Evolutionary conservation across 768 basidiomycete genomes (phyloP).

Genomic region (Leccinum arenicola): DNA sequence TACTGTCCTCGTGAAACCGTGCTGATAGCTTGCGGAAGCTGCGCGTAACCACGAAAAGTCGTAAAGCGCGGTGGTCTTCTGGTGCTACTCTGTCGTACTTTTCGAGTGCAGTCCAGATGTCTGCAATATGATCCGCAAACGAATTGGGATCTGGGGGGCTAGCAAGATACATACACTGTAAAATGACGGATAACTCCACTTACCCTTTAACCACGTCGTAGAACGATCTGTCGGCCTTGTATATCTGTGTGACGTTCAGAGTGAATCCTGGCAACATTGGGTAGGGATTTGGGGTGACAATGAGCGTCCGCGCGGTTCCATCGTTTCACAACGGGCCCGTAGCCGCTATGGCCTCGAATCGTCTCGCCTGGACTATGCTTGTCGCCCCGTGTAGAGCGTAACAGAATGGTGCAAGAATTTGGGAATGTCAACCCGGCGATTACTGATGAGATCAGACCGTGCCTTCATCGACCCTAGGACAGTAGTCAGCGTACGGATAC

Average conservation of each 20-base stretch:
- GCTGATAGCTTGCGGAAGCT: not conserved
- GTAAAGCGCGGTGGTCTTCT: not conserved
- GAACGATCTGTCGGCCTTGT: not conserved
- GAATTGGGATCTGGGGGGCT: not conserved
- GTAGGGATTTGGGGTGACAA: not conserved
- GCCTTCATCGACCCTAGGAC: not conserved
- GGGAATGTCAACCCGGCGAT: not conserved
- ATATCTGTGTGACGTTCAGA: not conserved
- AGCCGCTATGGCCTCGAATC: not conserved
- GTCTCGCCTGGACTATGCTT: not conserved
- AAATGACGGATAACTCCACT: not conserved
- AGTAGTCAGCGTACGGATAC: no score
- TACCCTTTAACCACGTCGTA: not conserved
- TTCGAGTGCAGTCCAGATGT: not conserved
- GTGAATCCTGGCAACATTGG: not conserved
- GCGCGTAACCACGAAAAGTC: not conserved
- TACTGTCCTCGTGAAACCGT: not conserved
- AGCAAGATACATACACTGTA: not conserved
- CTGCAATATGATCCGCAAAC: not conserved
- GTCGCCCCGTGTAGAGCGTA: not conserved
- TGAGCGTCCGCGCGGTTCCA: not conserved
- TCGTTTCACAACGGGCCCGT: not conserved
- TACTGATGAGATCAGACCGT: not conserved
- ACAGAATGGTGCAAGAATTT: not conserved
- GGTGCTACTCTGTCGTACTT: not conserved